Percentiles rank a stretch among this genome's conserved stretches.
phyloP scores from a whole-genome alignment of 768 basidiomycete species.

The Serendipita sp. region DNA sequence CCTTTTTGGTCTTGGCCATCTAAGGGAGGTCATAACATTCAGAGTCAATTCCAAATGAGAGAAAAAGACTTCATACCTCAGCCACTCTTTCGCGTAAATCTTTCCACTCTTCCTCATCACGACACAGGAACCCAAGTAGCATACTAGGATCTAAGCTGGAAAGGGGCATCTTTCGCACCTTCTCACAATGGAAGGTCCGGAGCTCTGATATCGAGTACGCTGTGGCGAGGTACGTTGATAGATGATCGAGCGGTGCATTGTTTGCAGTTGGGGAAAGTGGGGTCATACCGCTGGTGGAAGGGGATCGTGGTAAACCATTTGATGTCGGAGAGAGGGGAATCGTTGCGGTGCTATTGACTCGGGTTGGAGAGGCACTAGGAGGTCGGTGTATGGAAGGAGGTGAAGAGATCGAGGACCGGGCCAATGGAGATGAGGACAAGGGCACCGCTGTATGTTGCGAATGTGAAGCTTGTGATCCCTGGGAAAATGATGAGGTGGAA shows the following conservation, averaged over 20 bases:
- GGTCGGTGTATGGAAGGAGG: not conserved
- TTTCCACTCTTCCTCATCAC: slow-evolving; percentile 68
- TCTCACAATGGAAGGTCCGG: slow-evolving; percentile 91
- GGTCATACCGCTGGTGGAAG: slow-evolving; percentile 12
- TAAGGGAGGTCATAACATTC: slow-evolving; percentile 12
- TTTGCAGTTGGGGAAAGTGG: slow-evolving; percentile 18
- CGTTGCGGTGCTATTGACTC: not conserved
- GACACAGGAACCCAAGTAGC: slow-evolving; percentile 83
- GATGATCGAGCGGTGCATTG: slow-evolving; percentile 26
- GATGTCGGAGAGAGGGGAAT: slow-evolving; percentile 1
- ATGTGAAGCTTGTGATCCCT: not conserved
- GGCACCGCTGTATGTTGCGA: not conserved
- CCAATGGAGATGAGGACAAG: not conserved
- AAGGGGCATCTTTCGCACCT: slow-evolving; percentile 86
- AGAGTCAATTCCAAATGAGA: not conserved
- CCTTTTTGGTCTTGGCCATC: slow-evolving; percentile 32
- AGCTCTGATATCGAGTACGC: slow-evolving; percentile 63
- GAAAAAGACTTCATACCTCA: slow-evolving; percentile 35
- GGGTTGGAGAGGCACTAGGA: not conserved
- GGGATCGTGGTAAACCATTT: slow-evolving; percentile 16
- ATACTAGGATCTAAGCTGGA: slow-evolving; percentile 89
- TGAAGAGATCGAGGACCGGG: not conserved
- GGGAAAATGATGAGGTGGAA: not conserved
- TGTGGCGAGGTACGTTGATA: slow-evolving; percentile 47
- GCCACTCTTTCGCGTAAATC: slow-evolving; percentile 59